Evolutionary conservation across 2,329 filamentous ascomycete genomes (phyloP).

Genomic region (Dissoconium aciculare): DNA sequence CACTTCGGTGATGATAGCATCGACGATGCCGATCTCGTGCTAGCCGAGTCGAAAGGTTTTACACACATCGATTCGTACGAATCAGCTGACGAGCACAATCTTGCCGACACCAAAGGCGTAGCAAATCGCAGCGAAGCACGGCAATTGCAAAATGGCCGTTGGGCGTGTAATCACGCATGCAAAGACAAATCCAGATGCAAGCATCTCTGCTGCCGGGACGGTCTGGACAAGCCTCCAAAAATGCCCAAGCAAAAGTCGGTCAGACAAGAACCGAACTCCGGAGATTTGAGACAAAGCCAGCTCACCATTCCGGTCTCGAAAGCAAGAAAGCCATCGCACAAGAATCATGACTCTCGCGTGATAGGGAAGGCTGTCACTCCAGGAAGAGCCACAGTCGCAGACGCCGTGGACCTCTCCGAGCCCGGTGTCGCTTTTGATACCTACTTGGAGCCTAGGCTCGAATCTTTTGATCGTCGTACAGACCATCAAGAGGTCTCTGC

Average conservation of each 20-base stretch:
- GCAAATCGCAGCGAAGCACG: conserved; percentile 26
- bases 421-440: too few relatives aligned
- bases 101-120: neutral
- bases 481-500: too few relatives aligned
- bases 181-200: conserved; percentile 49
- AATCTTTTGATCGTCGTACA: too few relatives aligned
- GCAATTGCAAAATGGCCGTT: conserved; percentile 53
- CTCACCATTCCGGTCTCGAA: too few relatives aligned
- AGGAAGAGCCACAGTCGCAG: too few relatives aligned
- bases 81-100: conserved; percentile 8
- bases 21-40: conserved; percentile 39
- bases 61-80: conserved; percentile 39
- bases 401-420: too few relatives aligned
- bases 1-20: conserved; percentile 40
- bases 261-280: too few relatives aligned
- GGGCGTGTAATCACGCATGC: conserved; percentile 59
- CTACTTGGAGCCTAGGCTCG: too few relatives aligned
- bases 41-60: conserved; percentile 31
- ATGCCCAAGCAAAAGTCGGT: conserved; percentile 29
- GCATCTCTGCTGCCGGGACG: conserved; percentile 58
- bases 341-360: too few relatives aligned
- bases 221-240: conserved; percentile 49
- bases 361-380: too few relatives aligned
- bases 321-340: too few relatives aligned
- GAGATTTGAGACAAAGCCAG: too few relatives aligned